phyloP scores from a whole-genome alignment of 768 basidiomycete species.

The Phanerochaete carnosa region DNA sequence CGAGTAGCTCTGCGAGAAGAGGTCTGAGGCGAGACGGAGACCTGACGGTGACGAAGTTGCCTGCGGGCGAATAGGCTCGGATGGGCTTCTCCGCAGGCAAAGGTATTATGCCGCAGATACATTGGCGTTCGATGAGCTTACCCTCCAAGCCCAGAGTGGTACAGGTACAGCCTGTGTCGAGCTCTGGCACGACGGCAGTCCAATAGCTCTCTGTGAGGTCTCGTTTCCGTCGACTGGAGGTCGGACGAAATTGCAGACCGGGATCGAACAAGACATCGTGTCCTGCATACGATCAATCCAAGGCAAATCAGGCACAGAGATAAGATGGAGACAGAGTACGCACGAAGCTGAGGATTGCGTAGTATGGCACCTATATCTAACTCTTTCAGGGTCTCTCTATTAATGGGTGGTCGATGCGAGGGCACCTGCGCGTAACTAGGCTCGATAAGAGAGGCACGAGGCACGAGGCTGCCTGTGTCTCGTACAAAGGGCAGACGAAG shows the following conservation, averaged over 20 bases:
- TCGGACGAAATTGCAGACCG: slow-evolving; percentile 77
- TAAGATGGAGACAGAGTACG: slow-evolving; percentile 32
- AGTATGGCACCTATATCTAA: slow-evolving; percentile 84
- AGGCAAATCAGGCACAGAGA: slow-evolving; percentile 16
- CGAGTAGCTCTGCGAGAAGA: slow-evolving; percentile 72
- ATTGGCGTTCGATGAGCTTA: slow-evolving; percentile 33
- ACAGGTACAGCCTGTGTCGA: slow-evolving; percentile 81
- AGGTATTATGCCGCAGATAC: slow-evolving; percentile 40
- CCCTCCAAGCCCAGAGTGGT: slow-evolving; percentile 66
- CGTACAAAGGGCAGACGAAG: slow-evolving; percentile 27
- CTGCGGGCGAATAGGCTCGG: slow-evolving; percentile 32
- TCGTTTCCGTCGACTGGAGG: slow-evolving; percentile 68
- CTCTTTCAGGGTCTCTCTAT: slow-evolving; percentile 78
- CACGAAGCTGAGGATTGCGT: slow-evolving; percentile 88
- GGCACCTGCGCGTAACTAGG: slow-evolving; percentile 56
- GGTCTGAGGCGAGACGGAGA: slow-evolving; percentile 69
- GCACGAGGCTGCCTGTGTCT: slow-evolving; percentile 28
- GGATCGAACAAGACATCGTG: slow-evolving; percentile 91
- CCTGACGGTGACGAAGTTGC: slow-evolving; percentile 52
- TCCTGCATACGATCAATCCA: slow-evolving; percentile 38
- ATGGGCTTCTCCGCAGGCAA: slow-evolving; percentile 36
- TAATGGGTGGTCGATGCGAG: slow-evolving; percentile 71
- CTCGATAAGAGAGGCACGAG: slow-evolving; percentile 35
- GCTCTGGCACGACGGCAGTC: slow-evolving; percentile 74
- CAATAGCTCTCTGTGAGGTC: slow-evolving; percentile 81